Percentiles rank a stretch among this genome's conserved stretches.
Conservation (phyloP, 1,284 basidiomycete species). For the Austroboletus rostrupii region DNA sequence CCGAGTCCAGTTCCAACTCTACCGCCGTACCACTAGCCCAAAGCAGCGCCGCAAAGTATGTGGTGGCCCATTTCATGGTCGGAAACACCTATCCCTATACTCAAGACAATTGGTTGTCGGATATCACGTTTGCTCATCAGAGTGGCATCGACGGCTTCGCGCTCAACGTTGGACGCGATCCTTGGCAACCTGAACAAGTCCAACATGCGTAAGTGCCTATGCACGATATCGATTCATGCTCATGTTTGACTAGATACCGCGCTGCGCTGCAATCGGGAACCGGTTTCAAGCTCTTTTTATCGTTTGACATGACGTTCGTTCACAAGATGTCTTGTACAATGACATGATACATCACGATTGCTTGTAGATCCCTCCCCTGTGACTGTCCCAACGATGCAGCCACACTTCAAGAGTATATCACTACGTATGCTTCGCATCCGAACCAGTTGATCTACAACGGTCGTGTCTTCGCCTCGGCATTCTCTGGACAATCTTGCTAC, state of each 20-base stretch:
- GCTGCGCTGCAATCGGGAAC: conserved; percentile 53
- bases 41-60: too few species aligned
- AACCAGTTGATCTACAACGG: conserved; percentile 61
- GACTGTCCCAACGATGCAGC: conserved; percentile 47
- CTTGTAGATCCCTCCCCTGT: conserved; percentile 54
- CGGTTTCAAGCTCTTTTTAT: conserved; percentile 75
- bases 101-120: conserved; percentile 48
- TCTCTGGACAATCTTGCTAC: conserved; percentile 71
- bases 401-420: conserved; percentile 57
- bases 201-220: conserved; percentile 55
- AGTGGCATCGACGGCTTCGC: conserved; percentile 67
- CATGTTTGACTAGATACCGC: conserved; percentile 34
- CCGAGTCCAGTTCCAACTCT: too few species aligned
- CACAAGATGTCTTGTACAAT: not conserved
- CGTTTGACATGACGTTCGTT: conserved; percentile 72
- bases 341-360: conserved; percentile 1
- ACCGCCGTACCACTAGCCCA: too few species aligned
- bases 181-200: conserved; percentile 63
- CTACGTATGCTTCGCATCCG: conserved; percentile 52
- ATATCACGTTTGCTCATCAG: conserved; percentile 55
- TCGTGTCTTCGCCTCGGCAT: conserved; percentile 70
- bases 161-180: conserved; percentile 61
- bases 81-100: conserved; percentile 67
- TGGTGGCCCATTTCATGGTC: conserved; percentile 64
- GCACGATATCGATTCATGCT: conserved; percentile 2